Percentiles rank a stretch among this genome's conserved stretches.
phyloP scores from a whole-genome alignment of 208 protist species.

The Acanthamoeba lenticulata region DNA sequence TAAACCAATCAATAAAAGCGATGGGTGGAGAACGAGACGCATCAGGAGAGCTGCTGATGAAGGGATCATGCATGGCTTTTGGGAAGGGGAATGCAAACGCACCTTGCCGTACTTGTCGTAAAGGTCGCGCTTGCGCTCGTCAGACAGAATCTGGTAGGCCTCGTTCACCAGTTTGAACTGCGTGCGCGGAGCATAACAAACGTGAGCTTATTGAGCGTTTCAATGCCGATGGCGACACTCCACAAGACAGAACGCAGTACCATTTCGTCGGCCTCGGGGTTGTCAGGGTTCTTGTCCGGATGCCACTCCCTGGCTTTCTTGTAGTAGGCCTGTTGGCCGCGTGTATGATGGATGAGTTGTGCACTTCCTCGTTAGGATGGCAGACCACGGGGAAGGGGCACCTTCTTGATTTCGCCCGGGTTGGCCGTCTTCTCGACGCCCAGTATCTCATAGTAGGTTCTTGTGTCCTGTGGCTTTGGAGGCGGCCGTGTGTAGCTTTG shows the following conservation, averaged over 20 bases:
- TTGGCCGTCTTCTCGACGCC: constrained; percentile 72
- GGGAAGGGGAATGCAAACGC: neutral
- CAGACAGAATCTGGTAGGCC: constrained; percentile 75
- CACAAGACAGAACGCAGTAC: neutral
- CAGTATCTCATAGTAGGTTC: constrained; percentile 62
- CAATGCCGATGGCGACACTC: neutral
- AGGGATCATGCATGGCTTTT: neutral
- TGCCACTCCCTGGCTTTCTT: constrained; percentile 67
- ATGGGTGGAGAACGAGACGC: no score
- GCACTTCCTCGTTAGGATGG: no score
- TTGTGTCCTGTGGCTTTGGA: neutral
- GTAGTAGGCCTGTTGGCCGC: constrained; percentile 72
- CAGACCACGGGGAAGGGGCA: neutral
- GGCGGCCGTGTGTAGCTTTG: neutral
- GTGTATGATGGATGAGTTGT: neutral
- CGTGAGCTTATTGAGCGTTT: neutral
- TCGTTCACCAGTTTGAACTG: constrained; percentile 78
- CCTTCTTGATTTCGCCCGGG: constrained; percentile 78
- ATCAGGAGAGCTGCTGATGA: no score
- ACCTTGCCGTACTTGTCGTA: constrained; percentile 77
- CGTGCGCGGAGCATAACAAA: neutral
- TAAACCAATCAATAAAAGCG: neutral
- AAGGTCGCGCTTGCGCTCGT: constrained; percentile 38
- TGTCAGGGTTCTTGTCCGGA: constrained; percentile 76
- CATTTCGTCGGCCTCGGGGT: constrained; percentile 69